Conservation (phyloP, 441 rosid species). For the Pelargonium fulgidum region DNA sequence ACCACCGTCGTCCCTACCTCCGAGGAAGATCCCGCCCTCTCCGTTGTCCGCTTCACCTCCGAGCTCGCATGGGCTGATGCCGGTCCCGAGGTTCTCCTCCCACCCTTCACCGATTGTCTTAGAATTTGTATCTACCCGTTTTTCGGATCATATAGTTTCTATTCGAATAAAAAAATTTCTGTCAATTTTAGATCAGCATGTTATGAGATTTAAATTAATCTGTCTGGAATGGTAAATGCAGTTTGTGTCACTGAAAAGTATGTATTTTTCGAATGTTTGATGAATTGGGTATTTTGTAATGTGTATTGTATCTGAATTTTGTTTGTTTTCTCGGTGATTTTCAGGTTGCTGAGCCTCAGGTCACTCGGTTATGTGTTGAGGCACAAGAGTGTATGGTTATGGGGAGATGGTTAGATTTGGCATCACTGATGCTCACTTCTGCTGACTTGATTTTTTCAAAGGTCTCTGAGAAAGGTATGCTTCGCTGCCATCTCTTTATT, state of each 20-base stretch:
- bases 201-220: too few relatives aligned
- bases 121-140: neutral
- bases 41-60: conserved; percentile 85
- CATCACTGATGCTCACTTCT: conserved; percentile 74
- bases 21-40: conserved; percentile 85
- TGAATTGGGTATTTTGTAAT: too few relatives aligned
- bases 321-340: neutral
- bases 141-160: too few relatives aligned
- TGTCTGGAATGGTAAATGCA: too few relatives aligned
- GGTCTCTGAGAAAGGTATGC: conserved; percentile 88
- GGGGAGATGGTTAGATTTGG: conserved; percentile 74
- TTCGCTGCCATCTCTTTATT: neutral
- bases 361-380: conserved; percentile 60
- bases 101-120: neutral
- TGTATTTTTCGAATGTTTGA: too few relatives aligned
- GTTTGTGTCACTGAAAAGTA: too few relatives aligned
- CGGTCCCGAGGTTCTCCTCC: conserved; percentile 67
- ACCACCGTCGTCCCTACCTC: conserved; percentile 88
- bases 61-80: conserved; percentile 98
- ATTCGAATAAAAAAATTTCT: too few relatives aligned
- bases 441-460: conserved; percentile 81
- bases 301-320: neutral
- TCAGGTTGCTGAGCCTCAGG: conserved; percentile 78
- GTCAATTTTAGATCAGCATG: too few relatives aligned
- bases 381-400: conserved; percentile 64